Percentiles rank a stretch among this genome's conserved stretches.
Conservation (phyloP, 176 grass and related monocot genomes). For the Oryza glumipatula region DNA sequence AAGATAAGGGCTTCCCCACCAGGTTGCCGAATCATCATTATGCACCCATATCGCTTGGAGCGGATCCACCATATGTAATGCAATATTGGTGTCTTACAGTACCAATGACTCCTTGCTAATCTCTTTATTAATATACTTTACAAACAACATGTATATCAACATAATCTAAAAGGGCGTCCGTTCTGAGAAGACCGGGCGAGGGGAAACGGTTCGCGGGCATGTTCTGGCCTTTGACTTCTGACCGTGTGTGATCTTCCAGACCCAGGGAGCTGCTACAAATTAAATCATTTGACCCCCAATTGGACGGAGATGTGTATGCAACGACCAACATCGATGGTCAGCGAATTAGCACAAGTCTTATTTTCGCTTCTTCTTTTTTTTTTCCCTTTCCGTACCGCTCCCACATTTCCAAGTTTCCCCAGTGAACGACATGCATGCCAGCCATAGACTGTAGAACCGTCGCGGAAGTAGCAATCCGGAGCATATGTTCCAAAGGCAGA, state of each 20-base stretch:
- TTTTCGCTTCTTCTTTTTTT: background rate
- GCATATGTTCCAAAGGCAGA: background rate
- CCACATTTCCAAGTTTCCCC: background rate
- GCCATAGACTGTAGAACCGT: constrained; percentile 34
- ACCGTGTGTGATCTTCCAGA: background rate
- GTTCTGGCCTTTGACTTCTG: background rate
- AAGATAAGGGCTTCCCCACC: too few species aligned
- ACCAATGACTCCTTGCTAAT: too few species aligned
- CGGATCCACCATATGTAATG: too few species aligned
- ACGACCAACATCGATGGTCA: background rate
- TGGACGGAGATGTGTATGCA: background rate
- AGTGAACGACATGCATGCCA: background rate
- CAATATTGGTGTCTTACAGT: too few species aligned
- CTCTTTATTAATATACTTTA: too few species aligned
- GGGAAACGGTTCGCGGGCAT: background rate
- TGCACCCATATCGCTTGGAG: too few species aligned
- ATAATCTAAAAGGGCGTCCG: too few species aligned
- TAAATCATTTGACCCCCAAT: background rate
- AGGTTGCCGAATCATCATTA: too few species aligned
- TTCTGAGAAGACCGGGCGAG: too few species aligned
- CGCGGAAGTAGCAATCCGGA: constrained; percentile 16
- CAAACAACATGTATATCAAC: too few species aligned
- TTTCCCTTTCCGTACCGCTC: background rate
- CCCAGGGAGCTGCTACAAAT: background rate
- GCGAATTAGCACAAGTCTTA: background rate